Percentiles rank a stretch among this genome's conserved stretches.
Conservation (phyloP, 1,284 basidiomycete species). For the Ustilago crameri region DNA sequence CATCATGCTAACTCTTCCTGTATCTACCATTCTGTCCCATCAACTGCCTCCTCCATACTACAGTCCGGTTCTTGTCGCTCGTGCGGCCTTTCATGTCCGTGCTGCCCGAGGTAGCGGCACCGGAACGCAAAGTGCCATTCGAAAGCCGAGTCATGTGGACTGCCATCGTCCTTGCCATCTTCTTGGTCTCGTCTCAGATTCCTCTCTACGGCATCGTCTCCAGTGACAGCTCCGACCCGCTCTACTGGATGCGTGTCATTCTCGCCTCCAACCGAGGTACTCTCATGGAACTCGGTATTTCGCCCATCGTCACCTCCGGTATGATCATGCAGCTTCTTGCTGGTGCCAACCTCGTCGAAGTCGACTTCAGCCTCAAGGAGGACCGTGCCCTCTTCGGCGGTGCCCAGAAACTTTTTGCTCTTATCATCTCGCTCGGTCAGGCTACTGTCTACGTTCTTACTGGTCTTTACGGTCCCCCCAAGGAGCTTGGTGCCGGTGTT, state of each 20-base stretch:
- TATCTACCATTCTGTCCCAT: neutral
- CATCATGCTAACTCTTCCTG: slow-evolving; percentile 16
- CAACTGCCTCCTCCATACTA: neutral
- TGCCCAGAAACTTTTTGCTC: slow-evolving; percentile 96
- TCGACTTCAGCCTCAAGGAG: slow-evolving; percentile 97
- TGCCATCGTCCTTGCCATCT: slow-evolving; percentile 67
- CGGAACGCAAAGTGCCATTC: slow-evolving; percentile 68
- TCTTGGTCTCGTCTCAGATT: slow-evolving; percentile 67
- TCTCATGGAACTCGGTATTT: slow-evolving; percentile 98
- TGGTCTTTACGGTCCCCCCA: slow-evolving; percentile 93
- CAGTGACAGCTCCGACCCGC: slow-evolving; percentile 76
- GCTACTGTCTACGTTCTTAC: slow-evolving; percentile 97
- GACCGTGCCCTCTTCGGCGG: slow-evolving; percentile 94
- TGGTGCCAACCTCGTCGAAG: slow-evolving; percentile 95
- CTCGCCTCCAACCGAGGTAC: slow-evolving; percentile 97
- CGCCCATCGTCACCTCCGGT: slow-evolving; percentile 90
- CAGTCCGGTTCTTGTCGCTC: slow-evolving; percentile 67
- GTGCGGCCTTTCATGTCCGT: slow-evolving; percentile 68
- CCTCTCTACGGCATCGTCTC: slow-evolving; percentile 68
- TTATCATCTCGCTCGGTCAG: slow-evolving; percentile 95
- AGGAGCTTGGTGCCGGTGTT: slow-evolving; percentile 93
- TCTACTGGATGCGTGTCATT: slow-evolving; percentile 99
- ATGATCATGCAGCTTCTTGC: slow-evolving; percentile 99
- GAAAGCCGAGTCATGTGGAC: slow-evolving; percentile 67
- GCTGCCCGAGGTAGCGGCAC: slow-evolving; percentile 67